Evolutionary conservation across 345 rosid species (phyloP).

Genomic region (Populus ilicifolia): DNA sequence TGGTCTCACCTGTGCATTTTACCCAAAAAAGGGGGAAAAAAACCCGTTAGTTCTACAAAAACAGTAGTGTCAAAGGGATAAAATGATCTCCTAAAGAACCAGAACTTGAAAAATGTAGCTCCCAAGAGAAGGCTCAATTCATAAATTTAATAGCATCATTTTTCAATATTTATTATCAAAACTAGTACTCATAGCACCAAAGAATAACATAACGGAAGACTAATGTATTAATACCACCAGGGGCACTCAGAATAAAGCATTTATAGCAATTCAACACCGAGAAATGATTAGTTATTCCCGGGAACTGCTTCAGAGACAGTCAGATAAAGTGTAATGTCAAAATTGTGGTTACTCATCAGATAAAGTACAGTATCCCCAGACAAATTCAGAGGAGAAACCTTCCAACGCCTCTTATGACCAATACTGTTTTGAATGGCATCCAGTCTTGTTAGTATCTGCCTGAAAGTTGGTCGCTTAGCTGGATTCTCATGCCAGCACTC

Average conservation of each 20-base stretch:
- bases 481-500: constrained; percentile 88
- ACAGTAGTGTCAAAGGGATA: not conserved
- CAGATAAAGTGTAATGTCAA: not conserved
- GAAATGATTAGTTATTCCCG: not conserved
- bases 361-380: not conserved
- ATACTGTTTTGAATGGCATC: constrained; percentile 50
- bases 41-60: not conserved
- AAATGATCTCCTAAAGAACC: not conserved
- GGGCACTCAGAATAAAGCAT: not conserved
- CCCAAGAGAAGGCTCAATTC: not conserved
- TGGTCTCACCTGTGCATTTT: constrained; percentile 51
- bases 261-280: not conserved
- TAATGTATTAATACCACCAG: not conserved
- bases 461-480: constrained; percentile 72
- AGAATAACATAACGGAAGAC: not conserved
- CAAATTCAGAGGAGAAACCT: constrained; percentile 36
- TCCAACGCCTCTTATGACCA: constrained; percentile 71
- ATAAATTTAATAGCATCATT: not conserved
- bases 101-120: not conserved
- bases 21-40: constrained; percentile 1
- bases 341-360: not conserved
- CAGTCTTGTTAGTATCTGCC: constrained; percentile 57
- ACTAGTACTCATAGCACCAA: too few species aligned
- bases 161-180: not conserved
- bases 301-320: not conserved